Conservation (phyloP, 345 rosid genomes). For the Pistacia atlantica region DNA sequence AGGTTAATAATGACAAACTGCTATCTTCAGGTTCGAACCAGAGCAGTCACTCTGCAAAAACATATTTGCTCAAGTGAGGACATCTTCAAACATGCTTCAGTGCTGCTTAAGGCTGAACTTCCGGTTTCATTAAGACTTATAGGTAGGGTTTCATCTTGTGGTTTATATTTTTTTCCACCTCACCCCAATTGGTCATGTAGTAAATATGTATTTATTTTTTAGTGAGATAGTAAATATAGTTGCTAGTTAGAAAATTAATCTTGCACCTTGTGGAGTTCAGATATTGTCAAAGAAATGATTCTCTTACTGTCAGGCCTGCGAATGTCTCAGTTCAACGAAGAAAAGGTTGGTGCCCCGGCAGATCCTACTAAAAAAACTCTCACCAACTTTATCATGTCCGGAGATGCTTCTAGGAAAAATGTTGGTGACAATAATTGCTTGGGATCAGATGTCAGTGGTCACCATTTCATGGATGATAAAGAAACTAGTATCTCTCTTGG, state of each 20-base stretch:
- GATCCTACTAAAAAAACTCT: conserved; percentile 77
- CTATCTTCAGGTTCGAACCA: conserved; percentile 62
- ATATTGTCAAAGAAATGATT: conserved; percentile 18
- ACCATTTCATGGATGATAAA: conserved; percentile 29
- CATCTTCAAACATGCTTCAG: conserved; percentile 67
- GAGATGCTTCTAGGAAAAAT: conserved; percentile 40
- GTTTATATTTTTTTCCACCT: not conserved
- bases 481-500: conserved; percentile 34
- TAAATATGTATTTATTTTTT: not conserved
- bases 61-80: conserved; percentile 67
- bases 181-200: not conserved
- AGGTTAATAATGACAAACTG: too few species aligned
- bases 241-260: conserved; percentile 8
- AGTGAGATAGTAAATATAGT: too few species aligned
- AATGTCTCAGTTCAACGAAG: conserved; percentile 78
- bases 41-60: conserved; percentile 73
- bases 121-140: conserved; percentile 85
- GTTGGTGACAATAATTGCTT: conserved; percentile 35
- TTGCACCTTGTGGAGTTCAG: conserved; percentile 3
- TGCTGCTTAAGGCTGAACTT: conserved; percentile 88
- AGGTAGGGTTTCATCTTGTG: conserved; percentile 42
- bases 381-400: conserved; percentile 46
- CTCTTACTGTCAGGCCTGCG: conserved; percentile 61
- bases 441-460: conserved; percentile 38
- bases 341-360: conserved; percentile 35